Conservation (phyloP, 164 flowering plant genomes). For the Macadamia tetraphylla region DNA sequence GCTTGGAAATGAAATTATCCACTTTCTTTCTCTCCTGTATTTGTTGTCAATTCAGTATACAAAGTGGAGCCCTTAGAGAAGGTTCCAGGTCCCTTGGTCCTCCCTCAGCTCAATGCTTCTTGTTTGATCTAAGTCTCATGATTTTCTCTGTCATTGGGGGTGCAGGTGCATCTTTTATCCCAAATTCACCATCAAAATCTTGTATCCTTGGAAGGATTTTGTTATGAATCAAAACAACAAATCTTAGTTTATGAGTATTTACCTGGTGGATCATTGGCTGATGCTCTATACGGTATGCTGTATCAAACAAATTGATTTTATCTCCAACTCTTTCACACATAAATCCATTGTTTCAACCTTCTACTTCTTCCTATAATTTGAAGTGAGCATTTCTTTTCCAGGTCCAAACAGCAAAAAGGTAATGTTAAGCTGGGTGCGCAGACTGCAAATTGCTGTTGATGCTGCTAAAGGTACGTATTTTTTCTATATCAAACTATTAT, state of each 20-base stretch:
- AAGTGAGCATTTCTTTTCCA: constrained; percentile 20
- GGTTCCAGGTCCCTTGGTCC: too few relatives aligned
- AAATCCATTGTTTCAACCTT: not conserved
- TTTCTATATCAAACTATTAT: not conserved
- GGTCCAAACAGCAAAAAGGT: constrained; percentile 40
- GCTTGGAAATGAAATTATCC: too few relatives aligned
- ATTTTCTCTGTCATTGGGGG: not conserved
- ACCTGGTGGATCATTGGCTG: constrained; percentile 80
- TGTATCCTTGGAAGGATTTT: constrained; percentile 76
- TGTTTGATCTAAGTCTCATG: not conserved
- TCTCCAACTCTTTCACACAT: not conserved
- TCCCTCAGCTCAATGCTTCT: too few relatives aligned
- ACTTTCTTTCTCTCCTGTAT: too few relatives aligned
- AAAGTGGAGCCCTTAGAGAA: too few relatives aligned
- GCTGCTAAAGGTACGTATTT: constrained; percentile 70
- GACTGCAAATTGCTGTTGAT: constrained; percentile 82
- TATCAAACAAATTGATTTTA: not conserved
- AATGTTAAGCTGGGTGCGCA: constrained; percentile 74
- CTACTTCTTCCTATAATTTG: not conserved
- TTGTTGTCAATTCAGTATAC: too few relatives aligned
- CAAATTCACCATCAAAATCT: constrained; percentile 79
- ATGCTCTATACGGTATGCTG: constrained; percentile 68
- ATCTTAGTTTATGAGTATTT: constrained; percentile 79
- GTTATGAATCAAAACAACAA: constrained; percentile 70
- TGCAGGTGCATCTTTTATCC: constrained; percentile 68